Evolutionary conservation across 208 protist species (phyloP).

Genomic region (Leishmania lainsoni): DNA sequence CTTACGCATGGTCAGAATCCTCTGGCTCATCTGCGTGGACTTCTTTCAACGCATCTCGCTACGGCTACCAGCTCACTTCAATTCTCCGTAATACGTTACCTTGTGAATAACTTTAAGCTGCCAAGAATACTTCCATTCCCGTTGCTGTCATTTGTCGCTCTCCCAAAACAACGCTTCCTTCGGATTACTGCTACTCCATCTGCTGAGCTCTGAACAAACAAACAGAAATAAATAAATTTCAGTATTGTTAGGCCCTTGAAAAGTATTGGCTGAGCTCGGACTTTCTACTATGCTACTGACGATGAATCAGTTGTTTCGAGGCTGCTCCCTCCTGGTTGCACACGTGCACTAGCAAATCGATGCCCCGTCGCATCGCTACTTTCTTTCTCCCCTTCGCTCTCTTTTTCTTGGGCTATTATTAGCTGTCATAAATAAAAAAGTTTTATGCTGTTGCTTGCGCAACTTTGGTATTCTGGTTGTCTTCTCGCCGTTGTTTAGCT

Average conservation of each 20-base stretch:
- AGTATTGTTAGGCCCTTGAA: not conserved
- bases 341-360: too few relatives aligned
- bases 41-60: constrained; percentile 63
- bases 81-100: constrained; percentile 2
- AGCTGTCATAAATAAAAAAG: not conserved
- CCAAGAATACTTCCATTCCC: not conserved
- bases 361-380: not conserved
- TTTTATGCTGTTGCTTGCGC: not conserved
- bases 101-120: not conserved
- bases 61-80: constrained; percentile 53
- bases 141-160: not conserved
- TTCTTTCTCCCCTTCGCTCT: not conserved
- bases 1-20: constrained; percentile 39
- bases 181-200: not conserved
- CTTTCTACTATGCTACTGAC: not conserved
- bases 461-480: not conserved
- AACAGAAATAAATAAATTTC: not conserved
- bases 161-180: not conserved
- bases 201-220: not conserved
- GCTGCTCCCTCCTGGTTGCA: not conserved
- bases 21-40: constrained; percentile 52
- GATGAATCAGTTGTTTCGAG: not conserved
- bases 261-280: not conserved
- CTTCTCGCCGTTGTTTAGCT: not conserved
- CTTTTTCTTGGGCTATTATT: not conserved